phyloP scores from a whole-genome alignment of 495 filamentous ascomycete species.

The Neurospora sp. region DNA sequence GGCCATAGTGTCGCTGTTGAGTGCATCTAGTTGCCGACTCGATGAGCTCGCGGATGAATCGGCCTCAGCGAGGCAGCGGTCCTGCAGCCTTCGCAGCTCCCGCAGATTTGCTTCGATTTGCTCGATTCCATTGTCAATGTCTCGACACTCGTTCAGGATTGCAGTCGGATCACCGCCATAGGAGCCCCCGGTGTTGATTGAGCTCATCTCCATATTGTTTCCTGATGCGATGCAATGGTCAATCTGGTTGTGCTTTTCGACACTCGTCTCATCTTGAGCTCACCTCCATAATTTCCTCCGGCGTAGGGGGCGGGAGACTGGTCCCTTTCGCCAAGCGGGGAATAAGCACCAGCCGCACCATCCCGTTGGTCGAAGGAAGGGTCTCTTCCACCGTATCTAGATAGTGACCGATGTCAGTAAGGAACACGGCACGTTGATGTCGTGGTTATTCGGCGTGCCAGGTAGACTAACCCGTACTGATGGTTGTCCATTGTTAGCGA shows the following conservation, averaged over 20 bases:
- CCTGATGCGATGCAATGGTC: conserved; percentile 15
- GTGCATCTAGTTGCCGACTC: conserved; percentile 45
- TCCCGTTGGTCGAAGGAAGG: conserved; percentile 45
- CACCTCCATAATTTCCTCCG: conserved; percentile 34
- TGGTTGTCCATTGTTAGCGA: conserved; percentile 17
- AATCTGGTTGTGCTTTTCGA: background rate
- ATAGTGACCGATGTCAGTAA: conserved; percentile 15
- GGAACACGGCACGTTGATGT: background rate
- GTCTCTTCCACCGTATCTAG: conserved; percentile 34
- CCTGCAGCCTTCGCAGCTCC: conserved; percentile 48
- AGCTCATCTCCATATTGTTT: conserved; percentile 53
- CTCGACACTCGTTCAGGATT: conserved; percentile 72
- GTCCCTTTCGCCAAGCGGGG: conserved; percentile 18
- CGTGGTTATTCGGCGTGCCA: background rate
- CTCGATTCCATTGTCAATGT: conserved; percentile 68
- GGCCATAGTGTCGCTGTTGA: conserved; percentile 65
- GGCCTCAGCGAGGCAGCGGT: conserved; percentile 47
- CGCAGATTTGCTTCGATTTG: conserved; percentile 56
- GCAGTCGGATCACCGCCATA: conserved; percentile 50
- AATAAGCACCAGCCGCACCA: conserved; percentile 20
- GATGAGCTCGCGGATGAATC: conserved; percentile 40
- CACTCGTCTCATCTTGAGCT: conserved; percentile 15
- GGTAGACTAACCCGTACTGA: conserved; percentile 19
- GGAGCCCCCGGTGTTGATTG: conserved; percentile 31
- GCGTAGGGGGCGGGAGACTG: background rate